Base-by-base conservation (phyloP, 768 basidiomycete genomes). In the Trametes sanguinea region DNA sequence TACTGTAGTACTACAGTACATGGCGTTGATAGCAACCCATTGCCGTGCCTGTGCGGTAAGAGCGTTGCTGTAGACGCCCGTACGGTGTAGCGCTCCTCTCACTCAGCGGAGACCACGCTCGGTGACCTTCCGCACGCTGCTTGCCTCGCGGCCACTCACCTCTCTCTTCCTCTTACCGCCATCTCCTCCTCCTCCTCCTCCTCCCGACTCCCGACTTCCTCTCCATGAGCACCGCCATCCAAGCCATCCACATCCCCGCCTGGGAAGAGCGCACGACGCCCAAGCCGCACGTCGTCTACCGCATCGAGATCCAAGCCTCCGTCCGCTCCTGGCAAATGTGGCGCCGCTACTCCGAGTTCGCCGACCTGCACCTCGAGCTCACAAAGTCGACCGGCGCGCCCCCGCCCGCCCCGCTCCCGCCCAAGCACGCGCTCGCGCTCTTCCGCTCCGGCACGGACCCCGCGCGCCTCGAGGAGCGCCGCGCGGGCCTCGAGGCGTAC, bases 281-380 rank as follows among this genome's bases (percentile, higher is more conserved):
- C 66, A 92, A 90, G 69, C 76, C 85, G n/a, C 92, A 95, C 71
- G 81, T 83, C 59, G 92, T 90, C 68, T 96, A 89, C 77, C 81
- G 81, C 64, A 90, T 96, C 72, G 83, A 88, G 69, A 87, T 98
- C 67, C 86, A 90, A 67, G 94, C 94, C 6, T 87, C 92, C 57
- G 91, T 94, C 32, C 88, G 92, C 63, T 89, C 92, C 72, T 98
- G 95, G 95, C 85, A 89, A 60, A 91, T 97, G 82, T 92, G 90
- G 86, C 81, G 90, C 60, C 90, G 96, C 52, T 98, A 98, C 77
- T 95, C 93, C 45, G 94, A 97, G 76, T 98, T 98, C 76, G 87
- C 84, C 71, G 87, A 92, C 68, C 85, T 98, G 6, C 84, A 95
- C 73, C 82, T 83, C 7, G 90, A 95, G 69, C 85, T 97, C 68